Conservation (phyloP, 768 basidiomycete genomes). For the Suillus hirtellus region DNA sequence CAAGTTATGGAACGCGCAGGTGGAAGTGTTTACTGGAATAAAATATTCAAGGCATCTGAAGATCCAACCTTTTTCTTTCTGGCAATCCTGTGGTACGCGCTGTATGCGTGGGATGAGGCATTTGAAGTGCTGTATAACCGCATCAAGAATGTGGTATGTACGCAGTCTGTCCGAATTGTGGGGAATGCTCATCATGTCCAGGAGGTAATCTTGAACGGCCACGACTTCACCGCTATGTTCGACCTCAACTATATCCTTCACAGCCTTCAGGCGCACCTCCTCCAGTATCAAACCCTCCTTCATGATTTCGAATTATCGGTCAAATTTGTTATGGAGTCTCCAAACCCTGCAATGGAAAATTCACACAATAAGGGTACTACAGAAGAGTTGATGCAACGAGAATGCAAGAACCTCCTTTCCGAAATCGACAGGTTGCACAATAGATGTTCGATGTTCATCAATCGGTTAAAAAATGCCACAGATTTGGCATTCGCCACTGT, state of each 20-base stretch:
- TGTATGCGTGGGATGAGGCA: conserved; percentile 57
- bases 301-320: conserved; percentile 50
- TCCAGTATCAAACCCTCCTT: conserved; percentile 49
- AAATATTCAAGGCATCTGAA: conserved; percentile 19
- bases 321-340: conserved; percentile 43
- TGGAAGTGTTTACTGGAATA: conserved; percentile 30
- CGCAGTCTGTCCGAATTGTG: conserved; percentile 16
- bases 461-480: conserved; percentile 34
- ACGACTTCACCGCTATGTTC: conserved; percentile 44
- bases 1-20: conserved; percentile 34
- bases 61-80: conserved; percentile 54
- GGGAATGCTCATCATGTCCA: neutral
- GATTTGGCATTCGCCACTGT: conserved; percentile 54
- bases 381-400: conserved; percentile 16
- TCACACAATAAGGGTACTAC: neutral
- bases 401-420: conserved; percentile 35
- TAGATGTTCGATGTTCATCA: conserved; percentile 28
- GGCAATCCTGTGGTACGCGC: conserved; percentile 49
- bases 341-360: conserved; percentile 42
- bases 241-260: conserved; percentile 52
- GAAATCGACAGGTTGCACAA: conserved; percentile 42
- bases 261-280: conserved; percentile 49
- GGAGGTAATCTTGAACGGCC: conserved; percentile 31
- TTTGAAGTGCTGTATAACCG: conserved; percentile 47
- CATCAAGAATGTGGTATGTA: conserved; percentile 46